phyloP scores from a whole-genome alignment of 2,329 filamentous ascomycete species.

The Fusarium anthophilum region DNA sequence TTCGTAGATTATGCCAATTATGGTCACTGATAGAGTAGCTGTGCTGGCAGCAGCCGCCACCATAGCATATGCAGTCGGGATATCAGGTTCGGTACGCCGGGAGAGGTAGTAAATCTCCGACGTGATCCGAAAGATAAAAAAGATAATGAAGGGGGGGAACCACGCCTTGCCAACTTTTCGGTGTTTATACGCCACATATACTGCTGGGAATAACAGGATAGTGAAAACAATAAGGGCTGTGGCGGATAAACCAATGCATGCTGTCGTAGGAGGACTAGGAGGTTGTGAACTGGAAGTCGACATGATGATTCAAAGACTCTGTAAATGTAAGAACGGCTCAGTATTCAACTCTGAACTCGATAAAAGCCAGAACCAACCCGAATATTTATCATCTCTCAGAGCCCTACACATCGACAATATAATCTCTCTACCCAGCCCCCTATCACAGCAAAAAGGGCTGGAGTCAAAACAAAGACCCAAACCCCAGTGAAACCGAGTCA shows the following conservation, averaged over 20 bases:
- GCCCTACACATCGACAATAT: rapidly evolving
- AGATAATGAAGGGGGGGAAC: neutral
- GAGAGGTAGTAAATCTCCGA: neutral
- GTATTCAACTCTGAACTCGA: too few relatives aligned
- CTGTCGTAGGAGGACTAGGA: neutral
- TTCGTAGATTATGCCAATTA: neutral
- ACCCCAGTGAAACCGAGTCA: neutral
- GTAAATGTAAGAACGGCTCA: neutral
- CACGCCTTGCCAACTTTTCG: neutral
- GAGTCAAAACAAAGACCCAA: neutral
- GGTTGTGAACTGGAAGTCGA: neutral
- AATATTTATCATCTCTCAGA: neutral
- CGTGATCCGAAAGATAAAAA: neutral
- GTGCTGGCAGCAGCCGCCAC: neutral
- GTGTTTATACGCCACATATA: neutral
- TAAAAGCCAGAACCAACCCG: neutral
- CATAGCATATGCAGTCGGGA: neutral
- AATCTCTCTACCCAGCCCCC: neutral
- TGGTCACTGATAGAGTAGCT: neutral
- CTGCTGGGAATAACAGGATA: neutral
- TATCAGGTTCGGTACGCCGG: neutral
- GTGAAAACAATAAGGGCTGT: neutral
- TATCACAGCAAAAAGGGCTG: neutral
- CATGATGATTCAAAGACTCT: neutral
- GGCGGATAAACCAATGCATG: neutral